These are phyloP conservation scores for Piloderma croceum DNA, from an alignment of 768 basidiomycete species.

Conservation along the genomic window DNA sequence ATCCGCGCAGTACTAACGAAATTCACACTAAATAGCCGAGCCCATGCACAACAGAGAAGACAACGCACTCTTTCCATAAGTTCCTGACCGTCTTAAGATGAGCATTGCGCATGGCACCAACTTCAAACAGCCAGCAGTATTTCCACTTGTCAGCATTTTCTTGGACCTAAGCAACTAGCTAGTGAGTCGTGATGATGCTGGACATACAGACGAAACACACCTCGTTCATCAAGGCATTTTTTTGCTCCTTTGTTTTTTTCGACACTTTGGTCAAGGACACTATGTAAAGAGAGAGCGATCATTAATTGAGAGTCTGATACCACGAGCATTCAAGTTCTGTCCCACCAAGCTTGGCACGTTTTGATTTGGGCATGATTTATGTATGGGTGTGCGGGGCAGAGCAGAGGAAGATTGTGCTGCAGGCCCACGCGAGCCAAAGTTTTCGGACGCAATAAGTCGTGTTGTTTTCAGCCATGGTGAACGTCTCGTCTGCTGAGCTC, in stretches of 20 bases:
- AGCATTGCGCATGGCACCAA: slow-evolving; percentile 93
- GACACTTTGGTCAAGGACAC: slow-evolving; percentile 92
- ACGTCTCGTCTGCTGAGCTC: slow-evolving; percentile 40
- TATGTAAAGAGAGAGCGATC: slow-evolving; percentile 25
- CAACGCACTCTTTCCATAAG: slow-evolving; percentile 84
- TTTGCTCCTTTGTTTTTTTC: slow-evolving; percentile 91
- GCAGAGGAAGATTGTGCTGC: background rate
- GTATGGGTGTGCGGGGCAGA: slow-evolving; percentile 3
- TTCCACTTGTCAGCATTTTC: slow-evolving; percentile 82
- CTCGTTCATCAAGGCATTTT: slow-evolving; percentile 75
- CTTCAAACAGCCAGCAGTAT: slow-evolving; percentile 93
- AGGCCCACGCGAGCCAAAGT: too few species aligned
- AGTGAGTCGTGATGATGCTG: slow-evolving; percentile 4
- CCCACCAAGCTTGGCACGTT: slow-evolving; percentile 82
- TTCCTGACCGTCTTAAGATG: slow-evolving; percentile 91
- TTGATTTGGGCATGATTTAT: slow-evolving; percentile 88
- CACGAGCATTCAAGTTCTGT: slow-evolving; percentile 11
- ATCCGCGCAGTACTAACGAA: slow-evolving; percentile 71
- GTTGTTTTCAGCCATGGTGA: background rate
- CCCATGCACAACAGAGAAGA: background rate
- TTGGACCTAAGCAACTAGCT: slow-evolving; percentile 53
- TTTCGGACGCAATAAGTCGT: background rate
- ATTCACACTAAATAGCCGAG: background rate
- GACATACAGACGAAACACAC: slow-evolving; percentile 33
- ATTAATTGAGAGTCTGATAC: slow-evolving; percentile 3